Base-by-base conservation (phyloP, 306 rosid species). In the Cicer bijugum region DNA sequence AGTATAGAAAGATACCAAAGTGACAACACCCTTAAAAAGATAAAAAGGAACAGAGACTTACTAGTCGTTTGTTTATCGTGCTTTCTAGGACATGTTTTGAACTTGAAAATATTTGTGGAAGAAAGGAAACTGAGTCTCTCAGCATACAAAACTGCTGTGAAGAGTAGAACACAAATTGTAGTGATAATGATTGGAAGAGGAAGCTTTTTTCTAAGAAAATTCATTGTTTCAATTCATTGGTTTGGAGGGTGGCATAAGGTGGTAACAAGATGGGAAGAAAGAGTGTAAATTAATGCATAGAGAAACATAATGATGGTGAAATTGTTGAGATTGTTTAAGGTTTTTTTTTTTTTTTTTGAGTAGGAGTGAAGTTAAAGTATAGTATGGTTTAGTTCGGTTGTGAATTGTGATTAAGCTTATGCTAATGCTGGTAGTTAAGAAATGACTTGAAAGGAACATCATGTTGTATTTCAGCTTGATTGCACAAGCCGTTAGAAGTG, bases 301-400 rank as follows among this genome's bases (percentile, higher is more conserved):
- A 63, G 14, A 71, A 77, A 77, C 76, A 77, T 57, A 82, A 73
- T 67, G 82, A 82, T 72, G 33, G 39, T 57, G 82, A 72, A 65
- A 77, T 39, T 77, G 50, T 75, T 62, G 58, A 17, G 67, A 67
- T 35, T 56, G 57, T 65, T 76, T 44, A 8, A 3, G 69, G 20
- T 45, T 5, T 44, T 5, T 51, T 75, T 43, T 67, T 51, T 60
- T 7, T 0, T 65, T 67, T 60, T 56, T 48, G 82, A 78, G 85
- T 78, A 78, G 76, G 79, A 84, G 88, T 84, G 79, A 84, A 84
- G 88, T 78, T 46, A 84, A 84, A 84, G 88, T 73, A 80, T 76
- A 15, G 72, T 73, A 73, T 83, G 76, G 79, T 86, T 87, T 83
- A 74, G 69, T 66, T 23, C 0, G 33, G 33, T 28, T 28, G 0